Base-by-base conservation (phyloP, 1,139 yeast species). In the Scheffersomyces quercinus region DNA sequence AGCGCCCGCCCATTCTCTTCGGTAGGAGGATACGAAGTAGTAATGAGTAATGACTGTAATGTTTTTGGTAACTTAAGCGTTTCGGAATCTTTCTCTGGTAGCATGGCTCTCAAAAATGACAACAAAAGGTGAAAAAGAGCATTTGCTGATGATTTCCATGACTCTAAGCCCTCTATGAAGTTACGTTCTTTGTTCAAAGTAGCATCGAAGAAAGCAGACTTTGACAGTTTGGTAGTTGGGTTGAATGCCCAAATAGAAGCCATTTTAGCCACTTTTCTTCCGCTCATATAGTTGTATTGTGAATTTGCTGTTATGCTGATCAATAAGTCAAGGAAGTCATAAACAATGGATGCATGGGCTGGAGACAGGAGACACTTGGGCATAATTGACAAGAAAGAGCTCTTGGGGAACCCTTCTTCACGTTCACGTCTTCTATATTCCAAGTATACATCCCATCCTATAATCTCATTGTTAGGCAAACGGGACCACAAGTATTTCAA, bases 191-290 rank as follows among this genome's bases (percentile, higher is more conserved):
- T 52, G 12, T 52, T 50, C n/a, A 60, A 34, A 3, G 77, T 73
- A 2, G 77, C 78, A 52, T 73, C 77, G 50, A 61, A 72, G 44
- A 72, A 72, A 8, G 75, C 69, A 5, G 71, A 64, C 30, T 53
- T 46, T 29, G 49, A 40, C 33, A 42, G 38, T 16, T 52, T 45
- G 6, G 70, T 64, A 55, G 48, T 44, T 15, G 54, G 47, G 49
- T 80, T 81, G 57, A 90, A 90, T 0, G 96, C 97, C 97, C 97
- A 90, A 31, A 88, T 68, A 16, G 93, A 91, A 30, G 95, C 85
- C 82, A 90, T 77, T 54, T 87, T 83, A 13, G 95, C 78, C 15
- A 90, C 75, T 58, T 88, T 89, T 38, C 91, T 74, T 1, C 95
- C 95, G 55, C 88, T 81, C 67, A 90, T 68, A 54, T 85, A 83